phyloP scores from a whole-genome alignment of 2,329 filamentous ascomycete species.

The Fusarium zealandicum region DNA sequence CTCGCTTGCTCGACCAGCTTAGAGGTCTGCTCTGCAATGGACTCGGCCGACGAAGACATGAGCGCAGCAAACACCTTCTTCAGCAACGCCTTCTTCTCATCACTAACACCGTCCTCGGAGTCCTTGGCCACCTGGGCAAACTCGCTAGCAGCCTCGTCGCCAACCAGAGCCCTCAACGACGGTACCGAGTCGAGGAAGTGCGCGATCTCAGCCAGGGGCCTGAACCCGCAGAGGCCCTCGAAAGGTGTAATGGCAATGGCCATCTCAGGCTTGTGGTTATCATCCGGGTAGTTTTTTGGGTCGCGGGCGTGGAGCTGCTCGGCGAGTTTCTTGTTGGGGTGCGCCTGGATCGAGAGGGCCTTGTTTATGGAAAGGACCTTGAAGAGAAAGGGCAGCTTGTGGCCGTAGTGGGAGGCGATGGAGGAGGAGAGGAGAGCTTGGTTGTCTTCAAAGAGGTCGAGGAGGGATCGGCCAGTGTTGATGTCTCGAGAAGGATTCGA shows the following conservation, averaged over 20 bases:
- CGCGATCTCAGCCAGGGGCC: slow-evolving; percentile 83
- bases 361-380: slow-evolving; percentile 97
- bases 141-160: slow-evolving; percentile 65
- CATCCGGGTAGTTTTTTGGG: slow-evolving; percentile 94
- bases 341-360: slow-evolving; percentile 95
- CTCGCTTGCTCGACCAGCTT: slow-evolving; percentile 76
- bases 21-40: slow-evolving; percentile 62
- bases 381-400: slow-evolving; percentile 93
- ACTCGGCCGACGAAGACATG: slow-evolving; percentile 77
- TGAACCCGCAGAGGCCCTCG: slow-evolving; percentile 94
- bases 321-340: slow-evolving; percentile 91
- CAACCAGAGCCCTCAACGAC: slow-evolving; percentile 71
- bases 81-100: slow-evolving; percentile 78
- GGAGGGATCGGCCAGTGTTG: slow-evolving; percentile 80
- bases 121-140: slow-evolving; percentile 61
- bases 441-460: slow-evolving; percentile 89
- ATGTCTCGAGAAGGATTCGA: slow-evolving; percentile 94
- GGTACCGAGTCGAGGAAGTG: slow-evolving; percentile 74
- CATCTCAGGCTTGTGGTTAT: slow-evolving; percentile 99
- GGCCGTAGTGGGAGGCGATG: slow-evolving; percentile 76
- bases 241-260: slow-evolving; percentile 97
- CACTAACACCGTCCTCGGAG: slow-evolving; percentile 49
- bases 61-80: slow-evolving; percentile 78
- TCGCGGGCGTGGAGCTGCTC: slow-evolving; percentile 87
- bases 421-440: slow-evolving; percentile 78